phyloP scores from a whole-genome alignment of 1,139 yeast species.

The Geotrichum australiense region DNA sequence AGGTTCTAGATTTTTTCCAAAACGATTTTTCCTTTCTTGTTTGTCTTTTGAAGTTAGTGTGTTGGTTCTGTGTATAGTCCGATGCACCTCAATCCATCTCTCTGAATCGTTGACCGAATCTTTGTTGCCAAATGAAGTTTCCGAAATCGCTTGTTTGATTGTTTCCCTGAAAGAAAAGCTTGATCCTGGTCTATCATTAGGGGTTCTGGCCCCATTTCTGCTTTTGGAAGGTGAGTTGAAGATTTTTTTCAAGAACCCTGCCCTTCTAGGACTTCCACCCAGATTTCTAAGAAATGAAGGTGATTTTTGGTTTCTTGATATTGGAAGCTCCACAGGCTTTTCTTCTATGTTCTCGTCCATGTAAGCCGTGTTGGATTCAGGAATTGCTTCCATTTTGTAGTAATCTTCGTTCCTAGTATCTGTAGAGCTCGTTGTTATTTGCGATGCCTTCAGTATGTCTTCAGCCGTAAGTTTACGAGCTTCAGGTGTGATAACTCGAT shows the following conservation, averaged over 20 bases:
- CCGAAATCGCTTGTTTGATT: constrained; percentile 5
- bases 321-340: constrained; percentile 22
- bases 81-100: constrained; percentile 45
- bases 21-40: constrained; percentile 58
- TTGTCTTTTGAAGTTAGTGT: constrained; percentile 65
- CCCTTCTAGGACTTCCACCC: no score
- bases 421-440: background rate
- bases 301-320: constrained; percentile 15
- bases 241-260: constrained; percentile 48
- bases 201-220: background rate
- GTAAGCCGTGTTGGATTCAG: background rate
- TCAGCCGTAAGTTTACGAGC: no score
- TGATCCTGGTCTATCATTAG: constrained; percentile 31
- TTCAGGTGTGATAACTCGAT: no score
- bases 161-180: constrained; percentile 13
- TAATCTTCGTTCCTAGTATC: background rate
- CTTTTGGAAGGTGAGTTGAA: constrained; percentile 26
- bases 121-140: constrained; percentile 78
- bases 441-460: no score
- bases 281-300: no score
- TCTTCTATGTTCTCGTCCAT: constrained; percentile 35
- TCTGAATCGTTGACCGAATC: constrained; percentile 22
- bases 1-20: constrained; percentile 63
- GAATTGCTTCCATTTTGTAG: constrained; percentile 4
- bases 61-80: constrained; percentile 68